Base-by-base conservation (phyloP, 148 eudicot species). In the Amaranthus cruentus region DNA sequence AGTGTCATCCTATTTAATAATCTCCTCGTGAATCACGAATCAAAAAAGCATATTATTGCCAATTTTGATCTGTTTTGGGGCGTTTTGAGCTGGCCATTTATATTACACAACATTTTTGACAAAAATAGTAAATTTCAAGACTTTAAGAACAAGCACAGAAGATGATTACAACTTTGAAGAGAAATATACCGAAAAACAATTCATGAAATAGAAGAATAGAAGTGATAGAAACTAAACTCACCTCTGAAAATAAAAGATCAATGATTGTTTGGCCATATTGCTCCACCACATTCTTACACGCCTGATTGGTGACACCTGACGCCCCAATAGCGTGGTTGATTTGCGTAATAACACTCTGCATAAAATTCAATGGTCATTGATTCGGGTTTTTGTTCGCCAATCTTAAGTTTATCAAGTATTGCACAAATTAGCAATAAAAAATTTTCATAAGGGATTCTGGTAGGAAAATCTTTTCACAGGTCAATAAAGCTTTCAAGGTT, bases 261-360 rank as follows among this genome's bases (percentile, higher is more conserved):
- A 95, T 53, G 7, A 95, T 86, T 50, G 79, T 79, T 80, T 84
- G 83, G 55, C 99, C 99, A 75, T 95, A 92, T 71, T 95, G 92
- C 13, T 84, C 69, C 68, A 95, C 91, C 12, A 92, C 89, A 43
- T 88, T 73, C 85, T 95, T 92, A 88, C 99, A 95, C 72, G 92
- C 85, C 85, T 90, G 83, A 83, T 80, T 92, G 65, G 84, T 89
- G 49, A 95, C 88, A 76, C 99, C 97, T 68, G 84, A 9, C 64
- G 91, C 99, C 71, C 99, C 99, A 76, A 95, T 95, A 51, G 92
- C 97, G 47, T 86, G 87, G 81, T 95, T 95, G 70, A 95, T 95
- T 88, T 87, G 81, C 52, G 97, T 78, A 75, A 95, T 76, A 52
- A 88, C 82, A 8, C 89, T 57, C 99, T 92, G 81, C 70, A 78